These are phyloP conservation scores for Leccinum broughii DNA, from an alignment of 768 basidiomycete species.

Conservation along the genomic window DNA sequence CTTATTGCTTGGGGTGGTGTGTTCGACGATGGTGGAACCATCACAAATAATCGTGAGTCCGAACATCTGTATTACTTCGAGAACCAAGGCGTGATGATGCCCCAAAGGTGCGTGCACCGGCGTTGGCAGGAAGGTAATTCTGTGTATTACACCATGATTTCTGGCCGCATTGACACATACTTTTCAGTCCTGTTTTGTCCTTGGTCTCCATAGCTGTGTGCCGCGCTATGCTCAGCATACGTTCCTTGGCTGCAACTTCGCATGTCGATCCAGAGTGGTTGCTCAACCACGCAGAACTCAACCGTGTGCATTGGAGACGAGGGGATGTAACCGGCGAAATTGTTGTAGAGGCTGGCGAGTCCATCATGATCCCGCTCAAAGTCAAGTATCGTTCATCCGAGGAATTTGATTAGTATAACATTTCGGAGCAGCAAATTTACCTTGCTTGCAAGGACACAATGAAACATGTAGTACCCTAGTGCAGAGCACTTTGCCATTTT, in stretches of 20 bases:
- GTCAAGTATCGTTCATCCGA: not conserved
- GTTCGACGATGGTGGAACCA: conserved; percentile 12
- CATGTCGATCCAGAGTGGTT: conserved; percentile 45
- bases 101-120: conserved; percentile 4
- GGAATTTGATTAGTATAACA: not conserved
- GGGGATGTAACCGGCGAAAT: conserved; percentile 10
- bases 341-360: conserved; percentile 5
- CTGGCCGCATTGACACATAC: not conserved
- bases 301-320: conserved; percentile 28
- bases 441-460: too few relatives aligned
- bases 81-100: not conserved
- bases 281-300: conserved; percentile 46
- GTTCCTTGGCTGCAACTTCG: conserved; percentile 41
- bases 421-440: not conserved
- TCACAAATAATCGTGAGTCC: conserved; percentile 7
- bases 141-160: not conserved
- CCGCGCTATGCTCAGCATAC: conserved; percentile 41
- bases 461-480: too few relatives aligned
- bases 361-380: not conserved
- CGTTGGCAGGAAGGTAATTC: conserved; percentile 6
- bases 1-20: conserved; percentile 4
- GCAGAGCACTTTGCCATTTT: too few relatives aligned
- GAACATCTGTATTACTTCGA: not conserved
- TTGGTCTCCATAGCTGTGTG: conserved; percentile 31
- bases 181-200: conserved; percentile 8